These are phyloP conservation scores for Posidonia oceanica DNA, from an alignment of 116 monocot genomes.

Conservation along the genomic window DNA sequence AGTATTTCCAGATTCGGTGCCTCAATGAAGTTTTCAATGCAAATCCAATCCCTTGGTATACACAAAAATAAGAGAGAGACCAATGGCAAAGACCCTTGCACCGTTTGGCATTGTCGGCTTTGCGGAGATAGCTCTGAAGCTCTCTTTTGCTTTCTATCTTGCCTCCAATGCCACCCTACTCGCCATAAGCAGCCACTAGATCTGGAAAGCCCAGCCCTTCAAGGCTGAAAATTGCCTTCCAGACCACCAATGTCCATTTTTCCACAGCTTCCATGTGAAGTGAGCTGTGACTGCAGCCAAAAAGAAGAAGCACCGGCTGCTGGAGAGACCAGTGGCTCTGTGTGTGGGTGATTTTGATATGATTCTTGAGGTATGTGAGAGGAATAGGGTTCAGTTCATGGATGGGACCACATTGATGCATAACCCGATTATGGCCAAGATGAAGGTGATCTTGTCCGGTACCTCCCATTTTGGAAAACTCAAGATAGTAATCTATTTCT, in stretches of 20 bases:
- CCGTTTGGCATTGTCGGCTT: constrained; percentile 79
- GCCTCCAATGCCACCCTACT: constrained; percentile 42
- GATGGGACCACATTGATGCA: constrained; percentile 94
- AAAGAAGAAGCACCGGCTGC: constrained; percentile 66
- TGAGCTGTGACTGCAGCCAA: constrained; percentile 70
- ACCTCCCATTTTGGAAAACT: constrained; percentile 48
- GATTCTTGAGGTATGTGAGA: constrained; percentile 53
- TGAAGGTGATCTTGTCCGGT: constrained; percentile 57
- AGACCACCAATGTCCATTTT: constrained; percentile 27
- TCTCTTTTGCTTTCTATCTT: constrained; percentile 50
- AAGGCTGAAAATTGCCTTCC: constrained; percentile 40
- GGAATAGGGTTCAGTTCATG: constrained; percentile 70
- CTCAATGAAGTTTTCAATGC: no score
- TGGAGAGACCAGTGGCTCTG: constrained; percentile 83
- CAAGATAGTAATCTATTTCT: constrained; percentile 25
- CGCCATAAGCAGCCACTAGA: constrained; percentile 60
- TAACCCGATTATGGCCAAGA: constrained; percentile 61
- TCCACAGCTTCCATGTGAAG: constrained; percentile 65
- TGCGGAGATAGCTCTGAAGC: constrained; percentile 74
- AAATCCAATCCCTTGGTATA: no score
- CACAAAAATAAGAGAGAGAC: no score
- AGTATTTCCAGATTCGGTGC: no score
- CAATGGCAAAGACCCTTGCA: constrained; percentile 11
- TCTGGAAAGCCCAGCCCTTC: constrained; percentile 53
- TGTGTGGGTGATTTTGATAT: constrained; percentile 52